Conservation (phyloP, 306 rosid species). For the Acacia melanoxylon region DNA sequence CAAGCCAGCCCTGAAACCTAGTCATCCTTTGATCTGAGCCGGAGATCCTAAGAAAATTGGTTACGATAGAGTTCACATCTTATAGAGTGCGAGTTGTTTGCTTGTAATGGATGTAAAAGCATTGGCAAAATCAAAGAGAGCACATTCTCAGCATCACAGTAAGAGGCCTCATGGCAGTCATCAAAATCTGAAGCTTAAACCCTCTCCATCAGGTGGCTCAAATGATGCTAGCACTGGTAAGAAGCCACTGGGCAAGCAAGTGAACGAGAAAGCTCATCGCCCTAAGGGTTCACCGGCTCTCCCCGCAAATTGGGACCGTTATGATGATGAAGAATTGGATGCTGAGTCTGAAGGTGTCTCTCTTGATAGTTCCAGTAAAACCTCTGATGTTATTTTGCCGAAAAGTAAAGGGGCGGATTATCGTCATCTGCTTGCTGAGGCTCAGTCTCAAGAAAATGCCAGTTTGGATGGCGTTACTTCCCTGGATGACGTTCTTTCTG, state of each 20-base stretch:
- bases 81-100: not conserved
- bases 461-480: slow-evolving; percentile 43
- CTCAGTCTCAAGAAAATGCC: slow-evolving; percentile 48
- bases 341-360: slow-evolving; percentile 30
- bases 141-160: slow-evolving; percentile 74
- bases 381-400: slow-evolving; percentile 49
- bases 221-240: slow-evolving; percentile 34
- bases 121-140: slow-evolving; percentile 85
- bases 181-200: slow-evolving; percentile 48
- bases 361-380: slow-evolving; percentile 25
- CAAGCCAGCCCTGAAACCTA: not conserved
- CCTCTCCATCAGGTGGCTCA: slow-evolving; percentile 37
- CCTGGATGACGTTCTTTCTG: slow-evolving; percentile 55
- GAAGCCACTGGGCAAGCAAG: slow-evolving; percentile 43
- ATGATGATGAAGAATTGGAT: slow-evolving; percentile 52
- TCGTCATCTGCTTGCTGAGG: slow-evolving; percentile 68
- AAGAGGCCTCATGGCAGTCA: slow-evolving; percentile 41
- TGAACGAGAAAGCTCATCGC: slow-evolving; percentile 38
- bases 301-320: slow-evolving; percentile 84
- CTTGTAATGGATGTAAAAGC: slow-evolving; percentile 69
- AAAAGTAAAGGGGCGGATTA: slow-evolving; percentile 87
- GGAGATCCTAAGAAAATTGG: not conserved
- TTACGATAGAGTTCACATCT: not conserved
- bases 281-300: slow-evolving; percentile 42
- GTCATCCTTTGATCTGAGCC: slow-evolving; percentile 1